Evolutionary conservation across 78 protist genomes (phyloP).

Genomic region (Pirum gemmata): DNA sequence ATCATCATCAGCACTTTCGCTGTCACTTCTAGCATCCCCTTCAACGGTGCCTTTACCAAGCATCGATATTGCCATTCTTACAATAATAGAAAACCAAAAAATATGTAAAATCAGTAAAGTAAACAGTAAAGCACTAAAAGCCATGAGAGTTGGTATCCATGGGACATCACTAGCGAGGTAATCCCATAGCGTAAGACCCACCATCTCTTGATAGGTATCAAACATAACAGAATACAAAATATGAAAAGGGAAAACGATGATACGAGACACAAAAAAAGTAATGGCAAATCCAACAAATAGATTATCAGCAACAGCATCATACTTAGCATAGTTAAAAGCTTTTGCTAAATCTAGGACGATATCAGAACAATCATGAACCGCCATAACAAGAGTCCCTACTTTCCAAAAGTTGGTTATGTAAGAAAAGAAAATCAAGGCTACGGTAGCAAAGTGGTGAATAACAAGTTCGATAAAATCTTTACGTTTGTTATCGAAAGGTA

Average conservation of each 20-base stretch:
- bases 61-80: slow-evolving; percentile 28
- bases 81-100: slow-evolving; percentile 39
- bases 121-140: not conserved
- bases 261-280: not conserved
- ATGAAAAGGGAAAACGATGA: not conserved
- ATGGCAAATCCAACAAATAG: slow-evolving; percentile 20
- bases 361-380: slow-evolving; percentile 28
- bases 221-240: not conserved
- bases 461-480: slow-evolving; percentile 29
- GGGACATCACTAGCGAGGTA: slow-evolving; percentile 4
- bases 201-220: not conserved
- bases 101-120: slow-evolving; percentile 32
- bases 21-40: not conserved
- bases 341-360: slow-evolving; percentile 27
- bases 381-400: slow-evolving; percentile 39
- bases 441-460: slow-evolving; percentile 38
- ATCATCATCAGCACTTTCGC: no score
- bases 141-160: not conserved
- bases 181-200: no score
- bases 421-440: not conserved
- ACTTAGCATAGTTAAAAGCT: slow-evolving; percentile 35
- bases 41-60: not conserved
- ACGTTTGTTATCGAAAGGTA: slow-evolving; percentile 24
- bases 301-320: slow-evolving; percentile 10
- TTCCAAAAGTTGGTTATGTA: not conserved